Percentiles rank a stretch among this genome's conserved stretches.
Evolutionary conservation across 768 basidiomycete species (phyloP).

Genomic region (Suillus paluster): DNA sequence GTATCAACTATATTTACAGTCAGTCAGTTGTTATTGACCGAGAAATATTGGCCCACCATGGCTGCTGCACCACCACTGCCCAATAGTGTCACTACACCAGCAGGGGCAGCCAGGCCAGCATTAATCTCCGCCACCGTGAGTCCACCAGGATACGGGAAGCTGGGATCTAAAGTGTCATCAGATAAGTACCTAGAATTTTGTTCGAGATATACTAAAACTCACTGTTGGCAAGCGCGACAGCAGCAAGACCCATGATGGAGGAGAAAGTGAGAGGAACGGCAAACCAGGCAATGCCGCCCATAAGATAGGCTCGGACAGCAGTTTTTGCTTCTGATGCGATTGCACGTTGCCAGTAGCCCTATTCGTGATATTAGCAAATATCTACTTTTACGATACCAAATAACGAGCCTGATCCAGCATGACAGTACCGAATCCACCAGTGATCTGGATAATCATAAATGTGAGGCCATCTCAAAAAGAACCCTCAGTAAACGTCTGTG

Average conservation of each 20-base stretch:
- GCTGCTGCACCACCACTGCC: constrained; percentile 41
- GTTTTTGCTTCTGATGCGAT: constrained; percentile 41
- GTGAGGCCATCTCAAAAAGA: constrained; percentile 15
- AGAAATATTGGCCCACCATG: constrained; percentile 26
- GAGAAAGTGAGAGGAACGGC: constrained; percentile 44
- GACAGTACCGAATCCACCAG: constrained; percentile 23
- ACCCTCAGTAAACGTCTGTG: neutral
- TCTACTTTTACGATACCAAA: neutral
- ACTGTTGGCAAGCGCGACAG: constrained; percentile 29
- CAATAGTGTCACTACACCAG: constrained; percentile 37
- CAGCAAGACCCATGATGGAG: constrained; percentile 41
- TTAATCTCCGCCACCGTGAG: constrained; percentile 32
- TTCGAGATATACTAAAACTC: neutral
- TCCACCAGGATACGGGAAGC: constrained; percentile 41
- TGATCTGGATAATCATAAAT: constrained; percentile 23
- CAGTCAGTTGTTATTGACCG: neutral
- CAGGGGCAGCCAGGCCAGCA: constrained; percentile 41
- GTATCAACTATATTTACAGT: constrained; percentile 25
- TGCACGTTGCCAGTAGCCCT: constrained; percentile 43
- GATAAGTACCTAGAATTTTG: neutral
- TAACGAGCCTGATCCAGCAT: constrained; percentile 20
- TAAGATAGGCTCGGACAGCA: constrained; percentile 42
- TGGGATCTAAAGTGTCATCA: constrained; percentile 34
- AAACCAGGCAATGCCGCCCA: constrained; percentile 46
- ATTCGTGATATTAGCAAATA: constrained; percentile 2